A percentile compares a stretch with the other conserved stretches of the same genome.
phyloP scores from a whole-genome alignment of 805 yeast species.

The Saccharomyces eubayanus region DNA sequence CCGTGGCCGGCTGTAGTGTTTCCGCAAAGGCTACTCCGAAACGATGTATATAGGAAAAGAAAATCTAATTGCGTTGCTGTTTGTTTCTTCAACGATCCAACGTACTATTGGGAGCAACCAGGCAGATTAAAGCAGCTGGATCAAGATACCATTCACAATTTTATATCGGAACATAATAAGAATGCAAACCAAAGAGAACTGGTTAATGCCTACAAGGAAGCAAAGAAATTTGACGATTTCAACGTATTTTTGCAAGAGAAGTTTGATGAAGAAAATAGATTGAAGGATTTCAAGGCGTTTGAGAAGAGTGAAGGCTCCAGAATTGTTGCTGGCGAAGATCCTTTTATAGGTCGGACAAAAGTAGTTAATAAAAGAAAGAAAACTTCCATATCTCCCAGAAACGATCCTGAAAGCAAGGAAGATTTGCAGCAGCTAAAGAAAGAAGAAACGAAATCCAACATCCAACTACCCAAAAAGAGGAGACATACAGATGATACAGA shows the following conservation, averaged over 20 bases:
- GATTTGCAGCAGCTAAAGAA: neutral
- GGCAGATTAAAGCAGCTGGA: slow-evolving; percentile 16
- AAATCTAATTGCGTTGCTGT: slow-evolving; percentile 25
- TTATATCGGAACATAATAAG: slow-evolving; percentile 11
- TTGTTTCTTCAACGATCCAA: slow-evolving; percentile 31
- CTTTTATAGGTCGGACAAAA: slow-evolving; percentile 14
- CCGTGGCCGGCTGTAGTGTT: slow-evolving; percentile 33
- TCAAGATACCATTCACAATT: slow-evolving; percentile 9
- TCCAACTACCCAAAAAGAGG: neutral
- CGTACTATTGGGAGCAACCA: slow-evolving; percentile 31
- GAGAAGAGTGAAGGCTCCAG: slow-evolving; percentile 10
- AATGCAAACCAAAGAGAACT: slow-evolving; percentile 15
- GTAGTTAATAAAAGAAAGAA: slow-evolving; percentile 4
- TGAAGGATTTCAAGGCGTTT: slow-evolving; percentile 12
- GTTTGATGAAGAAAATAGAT: slow-evolving; percentile 20
- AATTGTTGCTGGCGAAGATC: slow-evolving; percentile 24
- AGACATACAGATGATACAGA: neutral
- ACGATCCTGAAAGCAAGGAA: neutral
- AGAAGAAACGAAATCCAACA: neutral
- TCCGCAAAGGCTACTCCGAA: slow-evolving; percentile 26
- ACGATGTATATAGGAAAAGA: slow-evolving; percentile 23
- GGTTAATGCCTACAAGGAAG: slow-evolving; percentile 25
- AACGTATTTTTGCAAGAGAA: slow-evolving; percentile 19
- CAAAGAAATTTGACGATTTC: slow-evolving; percentile 16
- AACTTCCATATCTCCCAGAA: neutral